These are phyloP conservation scores for barrel medic (Medicago truncatula) DNA, from an alignment of 306 rosid species.

Conservation along the genomic window MtrunA17r5.0-ANR NC_053049.1:44031501-44032000, in stretches of 20 bases:
- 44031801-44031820: background rate
- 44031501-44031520: background rate
- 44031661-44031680: background rate
- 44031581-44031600: background rate
- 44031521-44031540: background rate
- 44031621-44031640: background rate
- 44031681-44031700: too few relatives aligned
- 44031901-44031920: too few relatives aligned
- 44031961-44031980: too few relatives aligned
- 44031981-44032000: too few relatives aligned
- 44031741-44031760: too few relatives aligned
- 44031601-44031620: background rate
- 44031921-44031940: too few relatives aligned
- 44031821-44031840: too few relatives aligned
- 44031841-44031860: background rate
- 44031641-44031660: background rate
- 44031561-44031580: background rate
- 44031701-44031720: background rate
- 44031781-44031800: too few relatives aligned
- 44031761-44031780: background rate
- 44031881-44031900: too few relatives aligned
- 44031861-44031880: background rate
- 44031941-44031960: too few relatives aligned
- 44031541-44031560: slow-evolving; percentile 9
- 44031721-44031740: background rate